Percentiles rank a stretch among this genome's conserved stretches.
phyloP scores from a whole-genome alignment of 257 asterid species.

The Catharanthus roseus region DNA sequence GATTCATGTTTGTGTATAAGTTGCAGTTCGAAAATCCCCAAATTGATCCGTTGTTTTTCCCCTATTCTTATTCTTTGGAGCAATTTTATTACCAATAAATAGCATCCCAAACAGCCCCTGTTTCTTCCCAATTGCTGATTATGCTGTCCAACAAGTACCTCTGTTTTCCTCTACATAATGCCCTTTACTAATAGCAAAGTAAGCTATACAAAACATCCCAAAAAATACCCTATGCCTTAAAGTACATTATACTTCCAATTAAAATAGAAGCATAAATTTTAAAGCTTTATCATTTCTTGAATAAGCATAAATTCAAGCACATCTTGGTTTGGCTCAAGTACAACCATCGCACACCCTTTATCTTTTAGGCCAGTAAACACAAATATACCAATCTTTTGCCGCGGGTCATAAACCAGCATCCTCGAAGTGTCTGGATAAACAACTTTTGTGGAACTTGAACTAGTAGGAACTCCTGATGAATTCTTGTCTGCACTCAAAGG shows the following conservation, averaged over 20 bases:
- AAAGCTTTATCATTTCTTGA: neutral
- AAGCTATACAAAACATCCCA: neutral
- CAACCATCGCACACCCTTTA: neutral
- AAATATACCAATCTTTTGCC: slow-evolving; percentile 59
- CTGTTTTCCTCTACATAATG: neutral
- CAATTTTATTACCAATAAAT: neutral
- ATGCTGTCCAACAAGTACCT: neutral
- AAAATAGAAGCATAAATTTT: neutral
- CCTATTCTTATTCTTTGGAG: too few species aligned
- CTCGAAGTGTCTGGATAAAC: slow-evolving; percentile 77
- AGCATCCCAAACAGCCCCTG: neutral
- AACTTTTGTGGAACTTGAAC: slow-evolving; percentile 55
- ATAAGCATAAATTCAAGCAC: neutral
- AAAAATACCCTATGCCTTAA: neutral
- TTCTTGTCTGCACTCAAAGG: slow-evolving; percentile 45
- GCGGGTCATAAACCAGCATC: slow-evolving; percentile 61
- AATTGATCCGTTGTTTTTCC: too few species aligned
- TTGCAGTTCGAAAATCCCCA: too few species aligned
- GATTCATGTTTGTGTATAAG: too few species aligned
- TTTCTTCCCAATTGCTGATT: neutral
- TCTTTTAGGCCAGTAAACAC: neutral
- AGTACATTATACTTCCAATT: neutral
- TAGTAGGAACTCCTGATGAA: slow-evolving; percentile 36
- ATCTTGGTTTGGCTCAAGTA: neutral
- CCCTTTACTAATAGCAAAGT: neutral